These are phyloP conservation scores for Bryopsis sp. DNA, from an alignment of 139 green algal genomes.

Conservation along the genomic window DNA sequence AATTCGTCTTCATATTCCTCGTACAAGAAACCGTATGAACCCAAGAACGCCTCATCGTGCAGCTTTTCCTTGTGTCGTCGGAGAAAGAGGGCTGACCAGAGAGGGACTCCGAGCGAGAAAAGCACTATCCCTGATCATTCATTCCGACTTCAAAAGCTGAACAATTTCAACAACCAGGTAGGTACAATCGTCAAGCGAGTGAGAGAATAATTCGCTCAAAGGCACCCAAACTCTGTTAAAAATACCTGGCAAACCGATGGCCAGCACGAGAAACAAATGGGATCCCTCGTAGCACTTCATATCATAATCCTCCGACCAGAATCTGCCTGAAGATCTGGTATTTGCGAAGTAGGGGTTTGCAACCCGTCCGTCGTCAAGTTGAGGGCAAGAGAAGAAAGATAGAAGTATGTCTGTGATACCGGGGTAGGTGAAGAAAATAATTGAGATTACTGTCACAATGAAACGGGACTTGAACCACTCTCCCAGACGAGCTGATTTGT, in stretches of 20 bases:
- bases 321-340: neutral
- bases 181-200: too few species aligned
- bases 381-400: neutral
- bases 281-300: neutral
- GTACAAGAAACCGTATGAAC: neutral
- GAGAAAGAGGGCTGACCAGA: neutral
- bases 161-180: neutral
- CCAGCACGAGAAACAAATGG: neutral
- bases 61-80: neutral
- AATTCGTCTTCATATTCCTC: neutral
- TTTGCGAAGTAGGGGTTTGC: neutral
- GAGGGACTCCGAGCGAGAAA: neutral
- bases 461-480: neutral
- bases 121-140: neutral
- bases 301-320: neutral
- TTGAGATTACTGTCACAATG: neutral
- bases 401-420: neutral
- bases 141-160: neutral
- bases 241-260: neutral
- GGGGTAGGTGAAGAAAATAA: slow-evolving; percentile 1
- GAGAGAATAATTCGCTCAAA: too few species aligned
- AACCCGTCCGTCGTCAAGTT: neutral
- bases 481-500: neutral
- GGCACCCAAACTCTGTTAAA: too few species aligned
- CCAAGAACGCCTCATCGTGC: neutral